Conservation (phyloP, 2,329 filamentous ascomycete species). For the Xylariales sp. region DNA sequence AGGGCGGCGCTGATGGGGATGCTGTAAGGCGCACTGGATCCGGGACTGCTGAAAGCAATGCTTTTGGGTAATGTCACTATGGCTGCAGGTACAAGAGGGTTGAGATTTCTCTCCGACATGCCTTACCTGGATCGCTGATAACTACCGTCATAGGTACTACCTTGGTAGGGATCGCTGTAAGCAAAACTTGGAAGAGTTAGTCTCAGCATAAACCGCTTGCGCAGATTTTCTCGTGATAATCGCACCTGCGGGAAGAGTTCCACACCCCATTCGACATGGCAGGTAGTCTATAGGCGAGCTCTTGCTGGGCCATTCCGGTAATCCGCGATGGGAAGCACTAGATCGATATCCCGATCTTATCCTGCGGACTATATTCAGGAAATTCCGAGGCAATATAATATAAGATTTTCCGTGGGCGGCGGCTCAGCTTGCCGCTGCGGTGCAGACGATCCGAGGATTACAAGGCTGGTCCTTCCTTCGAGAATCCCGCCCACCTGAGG, state of each 20-base stretch:
- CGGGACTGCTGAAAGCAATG: conserved; percentile 34
- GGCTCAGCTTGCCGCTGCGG: no score
- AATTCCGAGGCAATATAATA: no score
- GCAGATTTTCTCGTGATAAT: conserved; percentile 13
- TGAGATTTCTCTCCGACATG: conserved; percentile 13
- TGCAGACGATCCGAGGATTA: neutral
- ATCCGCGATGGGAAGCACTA: conserved; percentile 1
- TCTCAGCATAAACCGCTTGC: conserved; percentile 4
- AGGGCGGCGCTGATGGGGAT: conserved; percentile 26
- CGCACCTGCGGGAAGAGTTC: conserved; percentile 50
- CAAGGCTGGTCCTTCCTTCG: conserved; percentile 6
- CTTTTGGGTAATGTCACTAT: conserved; percentile 35
- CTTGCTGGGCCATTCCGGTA: conserved; percentile 9
- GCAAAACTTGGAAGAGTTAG: conserved; percentile 25
- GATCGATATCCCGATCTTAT: conserved; percentile 6
- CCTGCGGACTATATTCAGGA: conserved; percentile 11
- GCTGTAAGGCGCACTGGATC: conserved; percentile 27
- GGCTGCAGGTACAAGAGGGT: conserved; percentile 12
- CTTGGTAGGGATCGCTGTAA: conserved; percentile 23
- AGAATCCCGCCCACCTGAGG: no score
- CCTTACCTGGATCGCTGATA: conserved; percentile 28
- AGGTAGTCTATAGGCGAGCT: conserved; percentile 40
- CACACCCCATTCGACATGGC: conserved; percentile 42
- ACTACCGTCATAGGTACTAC: conserved; percentile 18
- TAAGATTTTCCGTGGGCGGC: no score